Percentiles rank a stretch among this genome's conserved stretches.
phyloP scores from a whole-genome alignment of 176 grass and related monocot genomes.

The Microstegium vimineum region DNA sequence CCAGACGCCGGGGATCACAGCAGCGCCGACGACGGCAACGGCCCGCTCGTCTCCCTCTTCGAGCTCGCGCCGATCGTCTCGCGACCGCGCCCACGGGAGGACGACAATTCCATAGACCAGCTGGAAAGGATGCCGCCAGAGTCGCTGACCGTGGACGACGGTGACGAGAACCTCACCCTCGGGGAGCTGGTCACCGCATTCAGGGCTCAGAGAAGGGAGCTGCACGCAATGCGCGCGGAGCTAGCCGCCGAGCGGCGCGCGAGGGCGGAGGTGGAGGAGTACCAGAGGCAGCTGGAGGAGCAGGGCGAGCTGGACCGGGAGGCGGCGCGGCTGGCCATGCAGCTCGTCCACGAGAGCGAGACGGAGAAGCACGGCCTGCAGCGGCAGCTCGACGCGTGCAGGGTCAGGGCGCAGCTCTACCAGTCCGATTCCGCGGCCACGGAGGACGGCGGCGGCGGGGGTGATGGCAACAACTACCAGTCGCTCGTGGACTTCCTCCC shows the following conservation, averaged over 20 bases:
- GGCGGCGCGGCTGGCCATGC: conserved; percentile 45
- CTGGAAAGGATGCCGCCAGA: background rate
- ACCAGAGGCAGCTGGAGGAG: conserved; percentile 35
- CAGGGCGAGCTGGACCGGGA: conserved; percentile 42
- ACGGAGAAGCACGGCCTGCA: conserved; percentile 38
- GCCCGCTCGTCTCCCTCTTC: conserved; percentile 37
- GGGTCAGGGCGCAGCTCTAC: conserved; percentile 23
- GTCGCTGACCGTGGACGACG: background rate
- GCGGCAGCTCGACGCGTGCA: conserved; percentile 36
- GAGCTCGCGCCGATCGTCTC: conserved; percentile 33
- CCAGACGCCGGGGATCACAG: background rate
- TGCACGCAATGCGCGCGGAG: conserved; percentile 21
- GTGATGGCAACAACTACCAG: conserved; percentile 37
- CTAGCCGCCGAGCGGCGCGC: conserved; percentile 6
- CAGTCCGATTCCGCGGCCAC: background rate
- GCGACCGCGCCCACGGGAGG: background rate
- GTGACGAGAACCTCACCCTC: background rate
- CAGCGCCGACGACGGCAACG: background rate
- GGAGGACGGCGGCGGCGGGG: background rate
- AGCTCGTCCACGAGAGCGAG: conserved; percentile 45
- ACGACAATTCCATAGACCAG: background rate
- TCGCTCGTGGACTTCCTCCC: conserved; percentile 46
- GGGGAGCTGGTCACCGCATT: background rate
- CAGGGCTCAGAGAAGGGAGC: conserved; percentile 4
- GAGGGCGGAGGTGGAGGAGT: conserved; percentile 22